Evolutionary conservation across 371 early-diverging fungal species (phyloP).

Genomic region (Nematocida parisii): DNA sequence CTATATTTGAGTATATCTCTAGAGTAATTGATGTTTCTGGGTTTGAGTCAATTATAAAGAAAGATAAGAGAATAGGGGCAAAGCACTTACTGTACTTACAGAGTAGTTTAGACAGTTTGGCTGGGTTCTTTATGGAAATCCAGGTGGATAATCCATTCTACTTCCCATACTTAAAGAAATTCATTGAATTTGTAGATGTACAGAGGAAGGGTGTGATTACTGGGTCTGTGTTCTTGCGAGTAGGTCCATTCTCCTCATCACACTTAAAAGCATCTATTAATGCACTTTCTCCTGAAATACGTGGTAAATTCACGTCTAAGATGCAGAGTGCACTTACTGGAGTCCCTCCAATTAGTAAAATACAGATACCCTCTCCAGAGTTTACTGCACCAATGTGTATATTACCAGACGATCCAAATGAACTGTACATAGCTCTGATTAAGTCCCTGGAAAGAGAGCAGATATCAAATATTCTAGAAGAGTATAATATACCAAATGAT

Average conservation of each 20-base stretch:
- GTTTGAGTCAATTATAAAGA: conserved; percentile 43
- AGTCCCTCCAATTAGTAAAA: neutral
- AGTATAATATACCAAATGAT: conserved; percentile 1
- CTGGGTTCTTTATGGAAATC: conserved; percentile 23
- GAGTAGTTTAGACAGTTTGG: conserved; percentile 30
- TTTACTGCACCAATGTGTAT: conserved; percentile 14
- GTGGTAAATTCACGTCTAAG: conserved; percentile 7
- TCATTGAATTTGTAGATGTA: conserved; percentile 40
- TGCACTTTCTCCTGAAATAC: conserved; percentile 26
- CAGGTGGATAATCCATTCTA: neutral
- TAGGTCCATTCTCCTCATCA: conserved; percentile 42
- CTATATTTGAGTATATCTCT: conserved; percentile 39
- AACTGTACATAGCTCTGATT: conserved; percentile 26
- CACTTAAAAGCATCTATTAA: conserved; percentile 40
- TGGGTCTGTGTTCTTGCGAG: conserved; percentile 2
- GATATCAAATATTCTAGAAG: neutral
- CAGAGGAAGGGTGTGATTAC: conserved; percentile 32
- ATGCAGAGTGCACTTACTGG: conserved; percentile 26
- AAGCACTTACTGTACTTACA: conserved; percentile 28
- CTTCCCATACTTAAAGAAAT: conserved; percentile 26
- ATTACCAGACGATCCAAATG: conserved; percentile 25
- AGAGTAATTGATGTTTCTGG: conserved; percentile 27
- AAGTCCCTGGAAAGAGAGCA: conserved; percentile 5
- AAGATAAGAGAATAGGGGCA: conserved; percentile 11
- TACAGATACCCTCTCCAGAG: neutral